Evolutionary conservation across 495 filamentous ascomycete species (phyloP).

Genomic region (Daldinia concentrica): DNA sequence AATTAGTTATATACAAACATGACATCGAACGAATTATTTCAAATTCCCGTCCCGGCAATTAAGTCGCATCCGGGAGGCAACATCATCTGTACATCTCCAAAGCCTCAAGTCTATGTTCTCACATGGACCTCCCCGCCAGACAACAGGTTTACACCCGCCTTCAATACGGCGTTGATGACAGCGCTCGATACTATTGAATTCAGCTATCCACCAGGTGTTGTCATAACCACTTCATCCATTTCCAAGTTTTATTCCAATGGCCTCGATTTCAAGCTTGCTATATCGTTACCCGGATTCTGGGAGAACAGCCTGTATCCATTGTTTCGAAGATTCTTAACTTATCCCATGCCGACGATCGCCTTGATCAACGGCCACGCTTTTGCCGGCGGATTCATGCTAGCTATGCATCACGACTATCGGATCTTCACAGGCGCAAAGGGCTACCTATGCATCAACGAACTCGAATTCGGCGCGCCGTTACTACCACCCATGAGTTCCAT

Average conservation of each 20-base stretch:
- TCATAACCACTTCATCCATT: slow-evolving; percentile 77
- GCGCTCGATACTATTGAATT: slow-evolving; percentile 79
- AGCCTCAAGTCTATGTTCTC: slow-evolving; percentile 71
- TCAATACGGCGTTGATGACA: slow-evolving; percentile 70
- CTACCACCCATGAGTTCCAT: slow-evolving; percentile 75
- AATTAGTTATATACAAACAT: slow-evolving; percentile 1
- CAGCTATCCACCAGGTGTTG: slow-evolving; percentile 68
- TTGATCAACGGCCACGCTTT: slow-evolving; percentile 84
- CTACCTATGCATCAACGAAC: slow-evolving; percentile 79
- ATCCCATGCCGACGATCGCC: slow-evolving; percentile 84
- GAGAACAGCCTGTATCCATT: slow-evolving; percentile 66
- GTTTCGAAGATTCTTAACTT: slow-evolving; percentile 70
- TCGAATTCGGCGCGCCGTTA: slow-evolving; percentile 78
- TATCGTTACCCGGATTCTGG: slow-evolving; percentile 61
- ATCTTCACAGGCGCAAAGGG: slow-evolving; percentile 73
- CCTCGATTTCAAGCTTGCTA: slow-evolving; percentile 70
- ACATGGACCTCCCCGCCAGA: slow-evolving; percentile 76
- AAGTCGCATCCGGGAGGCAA: slow-evolving; percentile 44
- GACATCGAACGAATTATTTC: slow-evolving; percentile 49
- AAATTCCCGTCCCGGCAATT: slow-evolving; percentile 50
- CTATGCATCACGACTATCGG: slow-evolving; percentile 87
- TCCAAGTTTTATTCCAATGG: slow-evolving; percentile 86
- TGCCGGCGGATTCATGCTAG: slow-evolving; percentile 80
- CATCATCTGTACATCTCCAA: slow-evolving; percentile 63
- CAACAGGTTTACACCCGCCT: slow-evolving; percentile 75